A percentile compares a stretch with the other conserved stretches of the same genome.
Conservation (phyloP, 257 asterid species). For the Fraxinus anomala region DNA sequence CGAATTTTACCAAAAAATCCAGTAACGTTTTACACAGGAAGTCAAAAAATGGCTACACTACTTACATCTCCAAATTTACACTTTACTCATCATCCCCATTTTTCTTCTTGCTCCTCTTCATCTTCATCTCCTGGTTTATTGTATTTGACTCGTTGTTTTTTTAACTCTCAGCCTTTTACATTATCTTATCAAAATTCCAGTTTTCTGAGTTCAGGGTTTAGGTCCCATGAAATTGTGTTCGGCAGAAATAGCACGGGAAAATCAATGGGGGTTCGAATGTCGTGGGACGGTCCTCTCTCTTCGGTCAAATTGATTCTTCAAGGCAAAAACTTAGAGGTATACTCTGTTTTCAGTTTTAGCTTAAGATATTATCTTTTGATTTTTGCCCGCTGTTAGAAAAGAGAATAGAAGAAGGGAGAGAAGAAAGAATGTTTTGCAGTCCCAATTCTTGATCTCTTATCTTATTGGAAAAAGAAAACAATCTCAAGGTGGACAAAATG, state of each 20-base stretch:
- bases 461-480: neutral
- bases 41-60: constrained; percentile 53
- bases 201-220: constrained; percentile 49
- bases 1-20: neutral
- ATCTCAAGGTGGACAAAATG: too few relatives aligned
- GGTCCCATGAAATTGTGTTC: constrained; percentile 27
- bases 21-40: neutral
- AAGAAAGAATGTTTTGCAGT: neutral
- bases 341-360: constrained; percentile 10
- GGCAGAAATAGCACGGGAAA: constrained; percentile 23
- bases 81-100: constrained; percentile 32
- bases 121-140: constrained; percentile 29
- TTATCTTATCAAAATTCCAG: constrained; percentile 43
- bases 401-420: neutral
- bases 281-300: constrained; percentile 92
- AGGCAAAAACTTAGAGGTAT: constrained; percentile 78
- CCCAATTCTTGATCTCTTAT: neutral
- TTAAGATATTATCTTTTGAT: neutral
- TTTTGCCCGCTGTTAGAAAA: neutral
- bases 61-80: constrained; percentile 51
- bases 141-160: constrained; percentile 28
- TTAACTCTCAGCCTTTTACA: constrained; percentile 23
- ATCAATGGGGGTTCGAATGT: constrained; percentile 55
- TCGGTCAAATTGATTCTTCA: constrained; percentile 82
- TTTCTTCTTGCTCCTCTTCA: constrained; percentile 41